A percentile compares a stretch with the other conserved stretches of the same genome.
Conservation (phyloP, 2,329 filamentous ascomycete genomes). For the Cyanodermella asteris region DNA sequence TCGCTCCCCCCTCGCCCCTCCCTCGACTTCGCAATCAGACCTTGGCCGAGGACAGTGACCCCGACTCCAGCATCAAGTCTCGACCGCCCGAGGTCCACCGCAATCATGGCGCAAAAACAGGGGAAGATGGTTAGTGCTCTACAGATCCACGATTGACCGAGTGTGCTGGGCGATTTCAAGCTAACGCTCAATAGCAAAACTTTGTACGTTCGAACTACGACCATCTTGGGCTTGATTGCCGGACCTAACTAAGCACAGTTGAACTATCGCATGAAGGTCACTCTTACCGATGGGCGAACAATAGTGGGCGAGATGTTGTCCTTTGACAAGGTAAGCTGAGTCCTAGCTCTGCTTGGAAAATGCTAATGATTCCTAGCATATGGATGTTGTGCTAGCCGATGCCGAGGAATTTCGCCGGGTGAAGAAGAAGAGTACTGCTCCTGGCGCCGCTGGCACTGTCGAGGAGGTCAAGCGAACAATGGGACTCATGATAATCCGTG, state of each 20-base stretch:
- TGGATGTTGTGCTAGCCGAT: constrained; percentile 97
- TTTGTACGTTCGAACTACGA: constrained; percentile 27
- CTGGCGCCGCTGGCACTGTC: constrained; percentile 42
- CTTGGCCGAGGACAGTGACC: too few relatives aligned
- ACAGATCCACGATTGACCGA: constrained; percentile 10
- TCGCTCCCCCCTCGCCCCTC: constrained; percentile 4
- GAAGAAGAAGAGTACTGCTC: constrained; percentile 57
- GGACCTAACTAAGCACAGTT: constrained; percentile 35
- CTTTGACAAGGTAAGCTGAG: constrained; percentile 62
- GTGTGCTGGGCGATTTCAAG: constrained; percentile 1
- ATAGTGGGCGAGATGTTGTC: constrained; percentile 97
- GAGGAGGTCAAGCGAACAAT: constrained; percentile 98
- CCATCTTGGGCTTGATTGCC: neutral
- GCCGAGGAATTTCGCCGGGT: constrained; percentile 93
- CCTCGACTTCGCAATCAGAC: constrained; percentile 2
- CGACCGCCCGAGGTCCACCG: too few relatives aligned
- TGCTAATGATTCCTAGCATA: constrained; percentile 41
- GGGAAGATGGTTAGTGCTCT: constrained; percentile 83
- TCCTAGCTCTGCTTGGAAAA: constrained; percentile 1
- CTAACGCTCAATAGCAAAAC: constrained; percentile 30
- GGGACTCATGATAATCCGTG: constrained; percentile 81
- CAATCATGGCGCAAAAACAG: constrained; percentile 66
- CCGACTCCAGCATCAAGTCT: too few relatives aligned
- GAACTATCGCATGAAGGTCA: constrained; percentile 98
- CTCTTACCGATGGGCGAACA: constrained; percentile 80